These are phyloP conservation scores for Benincasa hispida DNA, from an alignment of 306 rosid species.

Conservation along the genomic window DNA sequence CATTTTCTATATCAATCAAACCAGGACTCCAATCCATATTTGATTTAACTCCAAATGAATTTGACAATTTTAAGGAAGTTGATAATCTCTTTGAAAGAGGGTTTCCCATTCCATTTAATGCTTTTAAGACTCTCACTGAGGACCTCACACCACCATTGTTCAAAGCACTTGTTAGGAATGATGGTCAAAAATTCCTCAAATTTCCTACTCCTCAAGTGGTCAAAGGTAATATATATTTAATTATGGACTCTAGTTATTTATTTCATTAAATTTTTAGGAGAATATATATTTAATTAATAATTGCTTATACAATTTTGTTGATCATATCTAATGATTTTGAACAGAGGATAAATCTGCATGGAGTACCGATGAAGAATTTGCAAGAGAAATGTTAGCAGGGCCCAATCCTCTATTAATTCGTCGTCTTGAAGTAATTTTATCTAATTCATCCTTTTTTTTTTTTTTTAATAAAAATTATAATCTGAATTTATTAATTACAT, in stretches of 20 bases:
- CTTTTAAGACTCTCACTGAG: slow-evolving; percentile 33
- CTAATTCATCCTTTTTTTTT: too few relatives aligned
- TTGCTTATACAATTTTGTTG: neutral
- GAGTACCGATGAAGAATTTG: slow-evolving; percentile 84
- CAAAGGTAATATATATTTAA: slow-evolving; percentile 31
- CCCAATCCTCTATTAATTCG: slow-evolving; percentile 54
- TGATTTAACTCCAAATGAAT: slow-evolving; percentile 41
- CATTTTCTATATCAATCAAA: slow-evolving; percentile 41
- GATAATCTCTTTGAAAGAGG: slow-evolving; percentile 65
- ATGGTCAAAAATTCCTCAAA: slow-evolving; percentile 46
- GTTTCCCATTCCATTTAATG: slow-evolving; percentile 34
- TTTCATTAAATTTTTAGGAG: too few relatives aligned
- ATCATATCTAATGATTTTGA: slow-evolving; percentile 11
- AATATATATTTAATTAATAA: too few relatives aligned
- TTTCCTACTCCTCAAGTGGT: slow-evolving; percentile 76
- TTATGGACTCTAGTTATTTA: neutral
- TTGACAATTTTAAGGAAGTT: slow-evolving; percentile 51
- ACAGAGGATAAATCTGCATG: slow-evolving; percentile 61
- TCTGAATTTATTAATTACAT: neutral
- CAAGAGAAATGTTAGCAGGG: slow-evolving; percentile 91
- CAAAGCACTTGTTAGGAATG: slow-evolving; percentile 53
- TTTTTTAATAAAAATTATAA: neutral
- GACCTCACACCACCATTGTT: slow-evolving; percentile 39
- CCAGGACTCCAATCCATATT: slow-evolving; percentile 57
- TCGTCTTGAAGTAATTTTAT: slow-evolving; percentile 44